phyloP scores from a whole-genome alignment of 2,329 filamentous ascomycete species.

The Fusarium sp. region DNA sequence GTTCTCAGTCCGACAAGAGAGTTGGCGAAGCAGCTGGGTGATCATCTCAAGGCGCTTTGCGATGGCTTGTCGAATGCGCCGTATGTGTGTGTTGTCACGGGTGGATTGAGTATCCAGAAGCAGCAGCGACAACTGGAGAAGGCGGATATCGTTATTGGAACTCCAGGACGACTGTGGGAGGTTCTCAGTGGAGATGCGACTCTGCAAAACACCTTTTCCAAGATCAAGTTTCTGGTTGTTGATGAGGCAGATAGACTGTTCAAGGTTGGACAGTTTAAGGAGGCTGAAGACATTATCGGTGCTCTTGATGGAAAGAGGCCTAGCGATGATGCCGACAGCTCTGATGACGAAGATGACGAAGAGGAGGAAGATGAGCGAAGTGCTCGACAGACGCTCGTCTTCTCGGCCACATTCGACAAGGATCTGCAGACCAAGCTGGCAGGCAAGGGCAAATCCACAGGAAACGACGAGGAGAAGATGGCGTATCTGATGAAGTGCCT shows the following conservation, averaged over 20 bases:
- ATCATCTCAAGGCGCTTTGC: slow-evolving; percentile 84
- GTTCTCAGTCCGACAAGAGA: slow-evolving; percentile 94
- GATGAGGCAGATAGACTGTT: slow-evolving; percentile 95
- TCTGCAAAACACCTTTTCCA: slow-evolving; percentile 76
- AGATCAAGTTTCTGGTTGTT: slow-evolving; percentile 85
- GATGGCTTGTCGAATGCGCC: slow-evolving; percentile 69
- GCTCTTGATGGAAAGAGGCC: slow-evolving; percentile 81
- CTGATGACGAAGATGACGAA: slow-evolving; percentile 62
- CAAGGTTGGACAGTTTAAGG: slow-evolving; percentile 94
- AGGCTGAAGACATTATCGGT: slow-evolving; percentile 87
- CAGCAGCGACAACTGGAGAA: slow-evolving; percentile 86
- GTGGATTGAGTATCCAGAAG: slow-evolving; percentile 93
- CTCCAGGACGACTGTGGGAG: slow-evolving; percentile 94
- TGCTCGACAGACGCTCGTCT: slow-evolving; percentile 86
- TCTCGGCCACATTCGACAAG: slow-evolving; percentile 96
- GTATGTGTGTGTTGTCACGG: slow-evolving; percentile 89
- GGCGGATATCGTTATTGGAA: slow-evolving; percentile 93
- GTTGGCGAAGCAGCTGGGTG: slow-evolving; percentile 89
- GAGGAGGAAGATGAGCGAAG: slow-evolving; percentile 55
- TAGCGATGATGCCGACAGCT: slow-evolving; percentile 63
- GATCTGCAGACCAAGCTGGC: slow-evolving; percentile 90
- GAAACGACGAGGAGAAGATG: slow-evolving; percentile 82
- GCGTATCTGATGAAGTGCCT: slow-evolving; percentile 92
- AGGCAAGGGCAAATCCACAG: slow-evolving; percentile 73
- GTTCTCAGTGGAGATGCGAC: slow-evolving; percentile 82